Base-by-base conservation (phyloP, 345 rosid genomes). In the Odontarrhena argentea region DNA sequence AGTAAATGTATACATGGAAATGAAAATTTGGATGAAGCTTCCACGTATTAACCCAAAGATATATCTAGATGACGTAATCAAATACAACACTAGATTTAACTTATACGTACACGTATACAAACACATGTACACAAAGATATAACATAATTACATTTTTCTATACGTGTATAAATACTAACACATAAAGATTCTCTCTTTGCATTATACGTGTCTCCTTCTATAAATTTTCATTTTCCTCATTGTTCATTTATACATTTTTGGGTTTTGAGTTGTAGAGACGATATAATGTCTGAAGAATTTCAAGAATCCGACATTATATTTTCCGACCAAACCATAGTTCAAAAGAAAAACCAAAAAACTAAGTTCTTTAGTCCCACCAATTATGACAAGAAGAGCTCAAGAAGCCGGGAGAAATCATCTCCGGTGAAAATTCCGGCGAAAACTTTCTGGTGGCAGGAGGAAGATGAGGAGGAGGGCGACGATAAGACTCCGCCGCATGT, bases 401-500 rank as follows among this genome's bases (percentile, higher is more conserved):
- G 34, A 9, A 13, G 4, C 32, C 56, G 5, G 12, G 71, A 65
- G 63, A 72, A 71, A 48, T 59, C 43, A 7, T 14, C 57, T 22
- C 66, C 79, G 10, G 55, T 44, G n/a, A 67, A 78, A 0, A 73
- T 72, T 28, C 87, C 90, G 35, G 73, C 73, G 8, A 46, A 47
- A 36, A 56, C 74, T 3, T 68, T 74, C 2, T 55, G 45, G 7
- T 74, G 70, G 3, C 81, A 78, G 10, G 22, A 55, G 40, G 63
- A 14, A 6, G 48, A 44, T 50, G 69, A 63, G 0, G 63, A 49
- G 0, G 78, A 26, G 7, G 76, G 69, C 1, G 69, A 51, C 6
- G 77, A 78, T 11, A 64, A 66, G 52, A 79, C 75, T 38, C 96
- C 96, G 12, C 96, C 92, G 1, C 85, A 86, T 64, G 68, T 89